phyloP scores from a whole-genome alignment of 148 eudicot species.

The Chenopodium suecicum region DNA sequence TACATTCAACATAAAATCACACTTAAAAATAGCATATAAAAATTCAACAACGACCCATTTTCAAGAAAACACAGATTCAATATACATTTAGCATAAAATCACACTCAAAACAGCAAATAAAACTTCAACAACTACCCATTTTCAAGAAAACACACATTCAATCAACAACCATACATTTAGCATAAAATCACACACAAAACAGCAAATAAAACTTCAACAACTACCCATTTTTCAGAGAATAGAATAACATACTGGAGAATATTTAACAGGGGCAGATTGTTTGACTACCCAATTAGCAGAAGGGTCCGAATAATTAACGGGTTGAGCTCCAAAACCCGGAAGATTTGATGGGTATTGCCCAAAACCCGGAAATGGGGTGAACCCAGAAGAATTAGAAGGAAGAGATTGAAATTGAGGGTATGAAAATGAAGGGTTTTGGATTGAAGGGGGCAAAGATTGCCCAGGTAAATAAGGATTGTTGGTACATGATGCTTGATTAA shows the following conservation, averaged over 20 bases:
- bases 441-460: background rate
- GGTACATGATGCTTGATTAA: background rate
- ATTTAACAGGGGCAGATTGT: conserved; percentile 9
- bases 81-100: too few relatives aligned
- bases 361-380: background rate
- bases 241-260: conserved; percentile 16
- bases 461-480: background rate
- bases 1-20: too few relatives aligned
- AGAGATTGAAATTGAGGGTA: background rate
- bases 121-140: too few relatives aligned
- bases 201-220: background rate
- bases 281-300: conserved; percentile 16
- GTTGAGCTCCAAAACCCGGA: background rate
- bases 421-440: background rate
- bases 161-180: background rate
- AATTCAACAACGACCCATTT: too few relatives aligned
- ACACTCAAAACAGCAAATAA: too few relatives aligned
- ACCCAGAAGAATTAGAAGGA: background rate
- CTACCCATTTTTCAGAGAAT: background rate
- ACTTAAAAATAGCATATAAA: too few relatives aligned
- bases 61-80: too few relatives aligned
- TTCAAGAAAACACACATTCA: background rate
- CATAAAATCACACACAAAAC: background rate
- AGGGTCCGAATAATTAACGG: background rate
- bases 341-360: conserved; percentile 2